phyloP scores from a whole-genome alignment of 345 rosid species.

The Laguncularia racemosa region DNA sequence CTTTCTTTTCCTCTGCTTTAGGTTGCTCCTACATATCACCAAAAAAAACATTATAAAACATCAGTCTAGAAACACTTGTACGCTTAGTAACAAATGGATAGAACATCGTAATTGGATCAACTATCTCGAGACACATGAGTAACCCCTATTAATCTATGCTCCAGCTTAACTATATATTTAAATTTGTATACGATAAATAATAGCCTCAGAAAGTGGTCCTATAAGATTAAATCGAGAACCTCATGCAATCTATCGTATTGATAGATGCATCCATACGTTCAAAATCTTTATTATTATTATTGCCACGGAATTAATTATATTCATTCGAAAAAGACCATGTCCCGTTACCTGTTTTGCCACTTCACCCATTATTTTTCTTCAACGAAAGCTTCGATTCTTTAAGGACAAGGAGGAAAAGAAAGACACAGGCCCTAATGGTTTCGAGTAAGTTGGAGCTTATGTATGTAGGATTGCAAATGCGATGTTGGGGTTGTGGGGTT shows the following conservation, averaged over 20 bases:
- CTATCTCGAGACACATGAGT: too few relatives aligned
- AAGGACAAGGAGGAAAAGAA: conserved; percentile 2
- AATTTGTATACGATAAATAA: too few relatives aligned
- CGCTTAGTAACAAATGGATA: background rate
- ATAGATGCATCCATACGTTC: too few relatives aligned
- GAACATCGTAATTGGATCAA: background rate
- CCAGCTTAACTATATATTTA: too few relatives aligned
- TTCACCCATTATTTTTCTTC: conserved; percentile 48
- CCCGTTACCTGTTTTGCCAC: conserved; percentile 59
- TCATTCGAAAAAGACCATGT: background rate
- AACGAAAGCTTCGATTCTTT: background rate
- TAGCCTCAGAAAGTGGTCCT: too few relatives aligned
- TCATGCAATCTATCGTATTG: background rate
- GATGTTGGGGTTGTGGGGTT: conserved; percentile 23
- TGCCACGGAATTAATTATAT: too few relatives aligned
- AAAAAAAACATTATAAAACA: background rate
- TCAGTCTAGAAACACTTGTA: background rate
- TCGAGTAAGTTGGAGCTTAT: too few relatives aligned
- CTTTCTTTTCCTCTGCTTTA: conserved; percentile 41
- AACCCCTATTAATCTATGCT: too few relatives aligned
- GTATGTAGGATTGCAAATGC: background rate
- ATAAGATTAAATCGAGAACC: background rate
- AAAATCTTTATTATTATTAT: too few relatives aligned
- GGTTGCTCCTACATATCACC: conserved; percentile 2
- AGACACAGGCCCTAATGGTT: background rate